Conservation (phyloP, 257 asterid species). For the Nicotiana attenuata region DNA sequence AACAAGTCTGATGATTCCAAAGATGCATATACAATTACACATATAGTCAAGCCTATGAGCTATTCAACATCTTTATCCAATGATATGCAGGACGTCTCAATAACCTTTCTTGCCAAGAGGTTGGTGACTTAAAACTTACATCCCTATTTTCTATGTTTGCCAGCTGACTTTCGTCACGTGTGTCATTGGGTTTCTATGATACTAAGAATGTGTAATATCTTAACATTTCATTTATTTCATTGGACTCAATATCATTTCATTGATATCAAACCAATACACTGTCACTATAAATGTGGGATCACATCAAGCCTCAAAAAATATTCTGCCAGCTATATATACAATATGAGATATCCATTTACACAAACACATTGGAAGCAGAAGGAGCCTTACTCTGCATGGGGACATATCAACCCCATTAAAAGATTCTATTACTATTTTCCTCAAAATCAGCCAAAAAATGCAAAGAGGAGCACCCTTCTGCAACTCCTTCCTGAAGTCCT, state of each 20-base stretch:
- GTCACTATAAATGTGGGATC: neutral
- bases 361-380: neutral
- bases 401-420: neutral
- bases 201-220: neutral
- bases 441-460: neutral
- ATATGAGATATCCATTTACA: neutral
- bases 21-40: slow-evolving; percentile 47
- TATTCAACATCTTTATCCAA: slow-evolving; percentile 43
- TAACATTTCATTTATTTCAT: neutral
- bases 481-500: neutral
- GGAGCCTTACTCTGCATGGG: neutral
- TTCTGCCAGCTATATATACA: neutral
- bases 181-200: neutral
- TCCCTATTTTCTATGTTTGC: slow-evolving; percentile 13
- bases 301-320: neutral
- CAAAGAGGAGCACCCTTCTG: neutral
- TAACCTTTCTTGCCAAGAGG: slow-evolving; percentile 85
- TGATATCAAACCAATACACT: neutral
- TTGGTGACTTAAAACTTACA: slow-evolving; percentile 29
- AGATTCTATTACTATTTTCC: no score
- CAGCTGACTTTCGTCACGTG: neutral
- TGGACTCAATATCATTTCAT: neutral
- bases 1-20: slow-evolving; percentile 39
- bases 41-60: slow-evolving; percentile 74
- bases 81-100: slow-evolving; percentile 55